phyloP scores from a whole-genome alignment of 2,329 filamentous ascomycete species.

The Kalmusia sp. region DNA sequence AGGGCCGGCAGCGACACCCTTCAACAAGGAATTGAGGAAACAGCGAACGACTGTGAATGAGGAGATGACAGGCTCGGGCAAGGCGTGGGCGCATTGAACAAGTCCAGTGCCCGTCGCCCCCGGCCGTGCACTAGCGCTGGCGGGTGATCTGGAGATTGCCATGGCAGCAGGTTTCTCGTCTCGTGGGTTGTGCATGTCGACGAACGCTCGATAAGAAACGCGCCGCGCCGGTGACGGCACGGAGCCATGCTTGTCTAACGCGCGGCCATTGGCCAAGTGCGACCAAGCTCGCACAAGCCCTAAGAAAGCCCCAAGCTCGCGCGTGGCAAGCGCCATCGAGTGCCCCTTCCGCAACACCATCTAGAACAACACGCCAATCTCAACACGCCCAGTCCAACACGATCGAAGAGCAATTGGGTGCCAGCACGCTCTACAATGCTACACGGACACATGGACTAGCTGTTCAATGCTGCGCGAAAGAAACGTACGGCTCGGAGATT shows the following conservation, averaged over 20 bases:
- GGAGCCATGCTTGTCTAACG: not conserved
- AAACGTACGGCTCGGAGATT: not conserved
- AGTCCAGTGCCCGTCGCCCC: not conserved
- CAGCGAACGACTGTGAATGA: conserved; percentile 6
- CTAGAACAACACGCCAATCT: no score
- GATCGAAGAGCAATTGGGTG: no score
- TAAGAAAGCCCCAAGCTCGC: no score
- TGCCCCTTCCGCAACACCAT: no score
- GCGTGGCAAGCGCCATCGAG: no score
- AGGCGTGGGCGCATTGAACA: not conserved
- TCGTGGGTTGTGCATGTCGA: not conserved
- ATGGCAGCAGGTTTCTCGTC: not conserved
- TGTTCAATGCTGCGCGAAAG: no score
- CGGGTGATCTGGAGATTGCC: conserved; percentile 7
- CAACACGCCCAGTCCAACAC: no score
- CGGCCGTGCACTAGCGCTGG: not conserved
- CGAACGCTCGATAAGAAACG: conserved; percentile 1
- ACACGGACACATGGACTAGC: no score
- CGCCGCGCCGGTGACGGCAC: conserved; percentile 2
- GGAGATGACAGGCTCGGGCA: not conserved
- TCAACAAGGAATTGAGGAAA: not conserved
- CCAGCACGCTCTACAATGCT: no score
- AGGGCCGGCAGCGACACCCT: conserved; percentile 1
- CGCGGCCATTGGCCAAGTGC: not conserved
- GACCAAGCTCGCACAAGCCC: not conserved